These are phyloP conservation scores for Fusarium fujikuroi DNA, from an alignment of 2,329 filamentous ascomycete species.

Conservation along the genomic window DNA sequence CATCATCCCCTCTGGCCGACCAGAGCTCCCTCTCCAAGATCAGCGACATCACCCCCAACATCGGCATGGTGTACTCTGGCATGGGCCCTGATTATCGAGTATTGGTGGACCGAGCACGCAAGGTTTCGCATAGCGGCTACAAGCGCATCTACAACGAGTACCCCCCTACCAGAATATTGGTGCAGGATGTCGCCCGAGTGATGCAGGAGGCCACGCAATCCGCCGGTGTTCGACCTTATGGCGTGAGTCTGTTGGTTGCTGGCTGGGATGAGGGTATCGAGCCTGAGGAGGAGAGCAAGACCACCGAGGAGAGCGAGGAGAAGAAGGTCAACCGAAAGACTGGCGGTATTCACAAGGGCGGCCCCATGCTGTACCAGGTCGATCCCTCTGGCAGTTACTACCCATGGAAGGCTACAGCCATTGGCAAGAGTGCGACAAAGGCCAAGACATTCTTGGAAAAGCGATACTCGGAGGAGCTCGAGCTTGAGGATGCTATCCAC, in stretches of 20 bases:
- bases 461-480: slow-evolving; percentile 95
- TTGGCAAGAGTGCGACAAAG: slow-evolving; percentile 97
- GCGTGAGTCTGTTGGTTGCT: slow-evolving; percentile 93
- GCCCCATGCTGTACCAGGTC: slow-evolving; percentile 97
- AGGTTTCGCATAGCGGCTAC: slow-evolving; percentile 97
- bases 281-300: slow-evolving; percentile 75
- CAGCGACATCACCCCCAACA: slow-evolving; percentile 97
- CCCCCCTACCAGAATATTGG: slow-evolving; percentile 98
- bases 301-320: slow-evolving; percentile 69
- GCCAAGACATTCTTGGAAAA: slow-evolving; percentile 99
- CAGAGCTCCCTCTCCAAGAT: slow-evolving; percentile 95
- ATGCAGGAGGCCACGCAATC: slow-evolving; percentile 99
- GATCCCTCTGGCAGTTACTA: slow-evolving; percentile 99
- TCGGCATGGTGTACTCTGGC: slow-evolving; percentile 99
- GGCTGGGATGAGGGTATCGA: slow-evolving; percentile 98
- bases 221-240: slow-evolving; percentile 95
- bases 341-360: slow-evolving; percentile 93
- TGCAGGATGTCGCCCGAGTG: slow-evolving; percentile 95
- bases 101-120: slow-evolving; percentile 95
- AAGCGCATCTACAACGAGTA: slow-evolving; percentile 99
- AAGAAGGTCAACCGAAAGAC: slow-evolving; percentile 86
- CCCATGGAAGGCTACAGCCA: slow-evolving; percentile 99
- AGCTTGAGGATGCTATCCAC: slow-evolving; percentile 97
- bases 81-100: slow-evolving; percentile 99
- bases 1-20: slow-evolving; percentile 95